Evolutionary conservation across 257 asterid genomes (phyloP), one percentile per base, ranked within the genome.

Genomic region (Galeopsis tetrahit): DNA sequence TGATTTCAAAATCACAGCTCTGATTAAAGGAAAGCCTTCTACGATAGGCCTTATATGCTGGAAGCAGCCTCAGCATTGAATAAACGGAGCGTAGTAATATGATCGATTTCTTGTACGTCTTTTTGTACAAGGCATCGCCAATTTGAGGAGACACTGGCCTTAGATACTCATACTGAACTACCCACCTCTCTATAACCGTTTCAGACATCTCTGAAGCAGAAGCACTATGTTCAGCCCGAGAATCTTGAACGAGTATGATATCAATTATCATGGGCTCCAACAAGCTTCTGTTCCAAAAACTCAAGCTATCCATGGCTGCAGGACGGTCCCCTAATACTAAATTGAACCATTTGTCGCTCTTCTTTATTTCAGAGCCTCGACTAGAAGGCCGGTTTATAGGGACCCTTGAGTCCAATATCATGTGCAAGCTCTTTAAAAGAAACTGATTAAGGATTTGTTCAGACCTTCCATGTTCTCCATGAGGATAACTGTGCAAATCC

Each of bases 211-310:
- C 96, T 7, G 81, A 51, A 2, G 85, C 84, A 13, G 72, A 77
- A 71, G 79, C 5, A 52, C 69, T 35, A 34, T 70, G 76, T 4
- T 76, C 71, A 70, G 69, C 65, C 1, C 76, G 80, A 2, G 76
- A 79, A 44, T 85, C 96, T 81, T 88, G 90, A 74, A 88, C 97
- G 21, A 95, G 87, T 66, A 92, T 87, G 40, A 95, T 84, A 73
- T 95, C 99, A 57, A 95, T 88, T 66, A 88, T 76, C 97, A 91
- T 90, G 7, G 99, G 98, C 46, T 92, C 98, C 97, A 88, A 85
- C 73, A 92, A 80, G 71, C 85, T 92, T 61, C 97, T 86, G 38
- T 86, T 91, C 99, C 99, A 92, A 71, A 89, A 91, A 73, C 95
- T 88, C 81, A 90, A 80, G 86, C 90, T 92, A 63, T 95, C 99